phyloP scores from a whole-genome alignment of 805 yeast species.

The Zygotorulaspora danielsina region DNA sequence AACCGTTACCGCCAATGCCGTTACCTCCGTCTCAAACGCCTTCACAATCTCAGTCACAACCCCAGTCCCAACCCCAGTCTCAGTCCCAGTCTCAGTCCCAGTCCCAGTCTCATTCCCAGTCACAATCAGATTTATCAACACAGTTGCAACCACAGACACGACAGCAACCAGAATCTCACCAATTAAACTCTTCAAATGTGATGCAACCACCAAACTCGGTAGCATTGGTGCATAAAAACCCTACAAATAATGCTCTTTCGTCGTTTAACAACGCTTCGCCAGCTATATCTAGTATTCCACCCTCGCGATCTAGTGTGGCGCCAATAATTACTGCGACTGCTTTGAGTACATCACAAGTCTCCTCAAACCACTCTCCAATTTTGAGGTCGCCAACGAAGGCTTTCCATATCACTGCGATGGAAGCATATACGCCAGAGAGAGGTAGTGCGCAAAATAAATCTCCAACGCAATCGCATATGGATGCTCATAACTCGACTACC shows the following conservation, averaged over 20 bases:
- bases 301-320: constrained; percentile 8
- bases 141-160: constrained; percentile 11
- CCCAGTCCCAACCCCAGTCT: constrained; percentile 7
- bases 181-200: constrained; percentile 5
- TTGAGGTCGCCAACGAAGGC: constrained; percentile 41
- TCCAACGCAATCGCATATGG: constrained; percentile 13
- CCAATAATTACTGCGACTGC: constrained; percentile 18
- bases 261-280: constrained; percentile 13
- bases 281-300: constrained; percentile 9
- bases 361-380: constrained; percentile 26
- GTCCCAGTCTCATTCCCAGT: not conserved
- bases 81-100: not conserved
- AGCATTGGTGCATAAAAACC: constrained; percentile 9
- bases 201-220: constrained; percentile 18
- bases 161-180: constrained; percentile 13
- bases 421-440: constrained; percentile 62
- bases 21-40: constrained; percentile 11
- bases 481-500: constrained; percentile 3
- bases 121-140: not conserved
- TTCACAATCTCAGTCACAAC: constrained; percentile 7
- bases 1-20: constrained; percentile 9
- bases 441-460: constrained; percentile 36
- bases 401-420: constrained; percentile 48
- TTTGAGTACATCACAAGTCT: constrained; percentile 21
- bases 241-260: constrained; percentile 16